These are phyloP conservation scores for Diaporthe ilicicola DNA, from an alignment of 2,329 filamentous ascomycete genomes.

Conservation along the genomic window DNA sequence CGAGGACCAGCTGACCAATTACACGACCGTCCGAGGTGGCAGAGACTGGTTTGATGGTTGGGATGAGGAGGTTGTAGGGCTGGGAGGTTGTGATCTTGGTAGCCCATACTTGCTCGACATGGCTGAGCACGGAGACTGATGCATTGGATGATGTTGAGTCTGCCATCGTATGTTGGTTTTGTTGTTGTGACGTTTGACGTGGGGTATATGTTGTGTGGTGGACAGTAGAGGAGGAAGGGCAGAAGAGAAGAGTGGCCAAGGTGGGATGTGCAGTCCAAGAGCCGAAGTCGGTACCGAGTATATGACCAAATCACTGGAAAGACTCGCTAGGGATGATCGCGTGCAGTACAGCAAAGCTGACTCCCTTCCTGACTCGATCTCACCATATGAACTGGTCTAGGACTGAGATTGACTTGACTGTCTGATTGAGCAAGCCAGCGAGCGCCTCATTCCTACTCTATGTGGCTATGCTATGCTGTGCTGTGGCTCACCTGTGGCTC, in stretches of 20 bases:
- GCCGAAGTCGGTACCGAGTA: background rate
- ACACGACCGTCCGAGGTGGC: conserved; percentile 55
- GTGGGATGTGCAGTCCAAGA: background rate
- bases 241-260: too few relatives aligned
- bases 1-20: conserved; percentile 57
- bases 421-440: background rate
- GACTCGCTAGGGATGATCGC: background rate
- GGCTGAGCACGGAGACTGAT: conserved; percentile 33
- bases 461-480: background rate
- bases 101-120: conserved; percentile 43
- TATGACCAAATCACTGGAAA: background rate
- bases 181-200: background rate
- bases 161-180: conserved; percentile 24
- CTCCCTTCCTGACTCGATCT: background rate
- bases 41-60: conserved; percentile 53
- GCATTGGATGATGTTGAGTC: conserved; percentile 9
- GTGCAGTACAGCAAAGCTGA: background rate
- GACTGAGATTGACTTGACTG: background rate
- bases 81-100: conserved; percentile 54
- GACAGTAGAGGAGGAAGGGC: background rate
- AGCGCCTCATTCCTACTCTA: background rate
- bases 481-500: conserved; percentile 3
- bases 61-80: conserved; percentile 63
- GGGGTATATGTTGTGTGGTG: background rate
- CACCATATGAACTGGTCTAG: background rate